Evolutionary conservation across 2,329 filamentous ascomycete genomes (phyloP), one percentile per base, ranked within the genome.

Genomic region (Aspergillus alliaceus): DNA sequence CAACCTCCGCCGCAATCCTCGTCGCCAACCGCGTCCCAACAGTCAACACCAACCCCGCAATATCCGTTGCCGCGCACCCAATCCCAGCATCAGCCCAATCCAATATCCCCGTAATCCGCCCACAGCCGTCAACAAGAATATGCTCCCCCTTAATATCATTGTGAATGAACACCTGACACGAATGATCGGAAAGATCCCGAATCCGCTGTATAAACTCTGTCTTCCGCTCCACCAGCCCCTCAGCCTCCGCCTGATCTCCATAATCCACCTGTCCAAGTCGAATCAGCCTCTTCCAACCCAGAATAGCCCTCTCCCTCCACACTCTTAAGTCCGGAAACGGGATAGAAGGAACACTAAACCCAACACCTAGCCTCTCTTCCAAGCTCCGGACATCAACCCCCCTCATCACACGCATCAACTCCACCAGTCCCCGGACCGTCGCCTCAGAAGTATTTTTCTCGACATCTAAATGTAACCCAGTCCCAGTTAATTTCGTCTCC

Each of bases 51-150:
- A 53, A 18, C 0, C 40, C 51, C 9, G 40, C 20, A 25, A 53
- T 35, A 53, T 53, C 51, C 4, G 29, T 42, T 18, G 51, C 51
- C n/a, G 37, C n/a, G n/a, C 44, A 29, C n/a, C 51, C 51, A 12
- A 53, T 18, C 14, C 51, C 39, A 1, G 37, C 51, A 24, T 53
- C 51, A 1, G 51, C 51, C 51, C 51, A 53, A 20, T 53, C 51
- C 40, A 47, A 8, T 7, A 53, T 27, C 6, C 39, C 51, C 2
- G 29, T 53, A n/a, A 53, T 35, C 14, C 40, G 20, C 8, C 51
- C 51, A 27, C 37, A 40, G 1, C 24, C 9, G 18, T 35, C 31
- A 2, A 53, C 51, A 4, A 53, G 51, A 6, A 53, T 27, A 44
- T 53, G 51, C 8, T 46, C 27, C 1, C 39, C 51, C 22, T 53